Conservation (phyloP, 352 stramenopile genomes). For the Pythium graminicola region DNA sequence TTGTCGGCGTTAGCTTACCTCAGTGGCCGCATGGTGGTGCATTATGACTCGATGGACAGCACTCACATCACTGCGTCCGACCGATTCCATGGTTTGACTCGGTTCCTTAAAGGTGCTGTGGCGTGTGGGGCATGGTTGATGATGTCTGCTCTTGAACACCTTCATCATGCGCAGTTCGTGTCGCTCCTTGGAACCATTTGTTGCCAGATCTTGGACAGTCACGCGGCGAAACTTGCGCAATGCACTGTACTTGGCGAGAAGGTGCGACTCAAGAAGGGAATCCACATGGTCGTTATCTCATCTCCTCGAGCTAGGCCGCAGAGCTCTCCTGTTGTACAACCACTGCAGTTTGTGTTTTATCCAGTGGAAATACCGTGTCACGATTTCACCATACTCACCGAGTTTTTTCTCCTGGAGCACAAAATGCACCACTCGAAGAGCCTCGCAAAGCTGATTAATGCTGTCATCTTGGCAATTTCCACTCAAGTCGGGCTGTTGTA, state of each 20-base stretch:
- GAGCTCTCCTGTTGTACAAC: neutral
- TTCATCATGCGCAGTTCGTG: constrained; percentile 19
- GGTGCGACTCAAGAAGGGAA: constrained; percentile 38
- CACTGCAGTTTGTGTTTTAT: constrained; percentile 37
- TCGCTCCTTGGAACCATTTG: constrained; percentile 35
- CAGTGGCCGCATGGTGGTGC: constrained; percentile 45
- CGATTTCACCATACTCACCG: constrained; percentile 35
- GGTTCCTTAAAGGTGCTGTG: constrained; percentile 47
- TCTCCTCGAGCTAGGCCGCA: neutral
- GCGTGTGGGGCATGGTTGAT: constrained; percentile 50
- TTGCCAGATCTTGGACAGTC: constrained; percentile 34
- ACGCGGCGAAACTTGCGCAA: constrained; percentile 34
- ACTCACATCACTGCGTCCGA: neutral
- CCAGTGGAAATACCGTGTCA: constrained; percentile 29
- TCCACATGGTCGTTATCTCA: constrained; percentile 31
- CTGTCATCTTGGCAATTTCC: constrained; percentile 21
- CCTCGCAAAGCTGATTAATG: constrained; percentile 33
- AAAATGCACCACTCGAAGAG: constrained; percentile 30
- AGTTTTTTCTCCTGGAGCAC: constrained; percentile 32
- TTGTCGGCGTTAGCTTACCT: constrained; percentile 31
- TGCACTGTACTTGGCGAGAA: constrained; percentile 35
- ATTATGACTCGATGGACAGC: constrained; percentile 30
- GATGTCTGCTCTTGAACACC: constrained; percentile 32
- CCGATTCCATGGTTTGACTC: constrained; percentile 26
- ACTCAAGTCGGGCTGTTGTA: constrained; percentile 4